These are phyloP conservation scores for Yamadazyma triangularis DNA, from an alignment of 1,139 yeast species.

Conservation along the genomic window DNA sequence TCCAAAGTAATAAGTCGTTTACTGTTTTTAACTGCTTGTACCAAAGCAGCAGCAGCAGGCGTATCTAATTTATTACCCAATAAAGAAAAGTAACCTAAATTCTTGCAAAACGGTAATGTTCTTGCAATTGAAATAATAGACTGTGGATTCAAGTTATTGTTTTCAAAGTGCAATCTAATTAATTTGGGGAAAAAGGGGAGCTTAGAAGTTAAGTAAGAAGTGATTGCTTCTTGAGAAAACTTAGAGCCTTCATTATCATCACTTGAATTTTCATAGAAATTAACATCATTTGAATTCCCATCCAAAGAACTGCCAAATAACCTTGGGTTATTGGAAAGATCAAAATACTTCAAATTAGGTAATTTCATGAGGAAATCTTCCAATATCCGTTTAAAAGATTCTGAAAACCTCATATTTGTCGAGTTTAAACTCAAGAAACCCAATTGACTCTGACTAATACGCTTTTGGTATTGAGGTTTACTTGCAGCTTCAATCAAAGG, in stretches of 20 bases:
- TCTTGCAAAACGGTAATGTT: constrained; percentile 56
- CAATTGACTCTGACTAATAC: constrained; percentile 30
- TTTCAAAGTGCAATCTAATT: constrained; percentile 57
- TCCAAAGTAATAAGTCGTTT: constrained; percentile 37
- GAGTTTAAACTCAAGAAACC: constrained; percentile 69
- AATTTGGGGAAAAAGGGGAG: constrained; percentile 58
- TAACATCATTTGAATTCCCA: not conserved
- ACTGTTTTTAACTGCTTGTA: constrained; percentile 40
- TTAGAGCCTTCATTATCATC: constrained; percentile 1
- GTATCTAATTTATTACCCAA: constrained; percentile 54
- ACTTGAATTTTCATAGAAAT: constrained; percentile 1
- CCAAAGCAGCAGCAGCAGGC: constrained; percentile 33
- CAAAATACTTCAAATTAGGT: constrained; percentile 58
- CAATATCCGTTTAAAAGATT: constrained; percentile 26
- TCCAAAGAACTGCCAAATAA: constrained; percentile 36
- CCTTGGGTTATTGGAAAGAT: constrained; percentile 60
- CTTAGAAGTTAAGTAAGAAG: constrained; percentile 43
- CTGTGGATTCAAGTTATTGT: constrained; percentile 46
- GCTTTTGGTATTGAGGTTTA: constrained; percentile 14
- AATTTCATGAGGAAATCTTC: constrained; percentile 33
- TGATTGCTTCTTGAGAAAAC: constrained; percentile 13
- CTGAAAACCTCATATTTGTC: constrained; percentile 46
- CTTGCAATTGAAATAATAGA: constrained; percentile 55
- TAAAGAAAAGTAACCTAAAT: constrained; percentile 55
- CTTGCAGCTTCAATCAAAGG: constrained; percentile 21